Evolutionary conservation across 1,284 basidiomycete genomes (phyloP), one percentile per base, ranked within the genome.

Genomic region (Hemileccinum hortonii): DNA sequence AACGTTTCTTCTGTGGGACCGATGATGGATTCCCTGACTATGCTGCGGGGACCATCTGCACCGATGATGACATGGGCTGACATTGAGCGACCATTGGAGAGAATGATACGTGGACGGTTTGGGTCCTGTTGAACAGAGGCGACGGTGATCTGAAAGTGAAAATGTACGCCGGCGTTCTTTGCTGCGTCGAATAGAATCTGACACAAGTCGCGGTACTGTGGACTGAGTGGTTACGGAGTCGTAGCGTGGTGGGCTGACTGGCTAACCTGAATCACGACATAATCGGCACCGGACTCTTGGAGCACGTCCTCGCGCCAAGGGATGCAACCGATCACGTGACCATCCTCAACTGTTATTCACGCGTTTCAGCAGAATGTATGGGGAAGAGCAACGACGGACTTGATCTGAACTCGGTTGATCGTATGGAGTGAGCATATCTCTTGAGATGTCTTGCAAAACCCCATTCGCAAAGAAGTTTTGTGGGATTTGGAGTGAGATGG

Each of bases 291-390:
- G 0, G 77, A 75, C 54, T 82, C 81, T 48, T 73, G 66, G 52
- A 84, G 73, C 7, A 83, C 72, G 29, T 78, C 76, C 47, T 80
- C 73, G 52, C 73, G 71, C 79, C 81, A 83, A 52, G 75, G 72
- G 21, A 79, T 59, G 49, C 64, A 66, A 19, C 82, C 82, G 19
- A 78, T 60, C 41, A 68, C 54, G 39, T 79, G 67, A n/a, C 74
- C 75, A 2, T 73, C 73, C 6, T 51, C 38, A 10, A 51, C 50
- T 50, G 29, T 6, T 2, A 32, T 2, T 4, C 9, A 24, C 21
- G 10, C 19, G 18, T 18, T 15, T 39, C 3, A 36, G 10, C 11
- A 19, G 4, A 14, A 10, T 10, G 41, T 18, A 36, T 12, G 6
- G 2, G 18, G 24, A 29, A 8, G 5, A 12, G 10, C 4, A 14